Evolutionary conservation across 2,329 filamentous ascomycete species (phyloP), one percentile per base, ranked within the genome.

Genomic region (Cadophora sp.): DNA sequence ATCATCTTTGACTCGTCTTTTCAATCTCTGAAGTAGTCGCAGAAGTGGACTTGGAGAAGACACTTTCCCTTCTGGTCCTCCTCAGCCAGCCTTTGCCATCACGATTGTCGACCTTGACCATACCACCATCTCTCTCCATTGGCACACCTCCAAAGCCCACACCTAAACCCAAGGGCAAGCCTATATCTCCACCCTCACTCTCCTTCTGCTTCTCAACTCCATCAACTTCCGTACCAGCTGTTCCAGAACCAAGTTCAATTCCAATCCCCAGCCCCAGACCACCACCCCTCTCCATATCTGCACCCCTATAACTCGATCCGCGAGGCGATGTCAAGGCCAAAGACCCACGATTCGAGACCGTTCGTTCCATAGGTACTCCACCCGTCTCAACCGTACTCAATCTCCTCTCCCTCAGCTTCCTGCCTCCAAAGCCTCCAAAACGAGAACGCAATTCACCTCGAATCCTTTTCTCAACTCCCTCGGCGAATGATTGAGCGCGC

Each of bases 231-330:
- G 26, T 22, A 34, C 27, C 37, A 12, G 3, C 37, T 16, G 37
- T 40, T 3, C 7, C 12, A 40, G 37, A 16, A 40, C 7, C 37
- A 40, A 11, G 14, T 16, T 12, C 43, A 26, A 51, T n/a, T 2
- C n/a, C 48, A 12, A 63, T 6, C 14, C 50, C 62, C 43, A 53
- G 4, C 2, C 31, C 31, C 43, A 46, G 11, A 27, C 48, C 12
- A 26, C 62, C 62, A 29, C 62, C 50, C 31, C 50, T 46, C n/a
- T 40, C 31, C 62, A 55, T 64, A 55, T 64, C 50, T 4, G 62
- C 24, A 9, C 62, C 31, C 26, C 62, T 19, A 56, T 55, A 64
- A 27, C 50, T 55, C 31, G 48, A 37, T 24, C 29, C 31, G 9
- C 48, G 4, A 11, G 62, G 34, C 11, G n/a, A 26, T 24, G 5